Evolutionary conservation across 2,329 filamentous ascomycete species (phyloP).

Genomic region (Annulohypoxylon truncatum): DNA sequence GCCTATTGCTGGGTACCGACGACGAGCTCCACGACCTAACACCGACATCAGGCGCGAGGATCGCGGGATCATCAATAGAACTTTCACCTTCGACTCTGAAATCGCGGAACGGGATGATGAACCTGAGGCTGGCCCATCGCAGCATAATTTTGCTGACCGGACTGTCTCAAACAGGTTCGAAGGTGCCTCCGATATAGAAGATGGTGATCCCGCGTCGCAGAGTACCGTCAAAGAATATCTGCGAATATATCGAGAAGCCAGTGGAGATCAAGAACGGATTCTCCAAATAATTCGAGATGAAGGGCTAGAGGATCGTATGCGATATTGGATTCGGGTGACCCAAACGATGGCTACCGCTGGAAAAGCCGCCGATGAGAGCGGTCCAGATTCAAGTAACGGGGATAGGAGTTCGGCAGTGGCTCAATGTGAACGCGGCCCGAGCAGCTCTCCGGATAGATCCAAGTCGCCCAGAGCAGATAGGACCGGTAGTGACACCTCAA

Average conservation of each 20-base stretch:
- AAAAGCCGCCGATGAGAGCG: constrained; percentile 5
- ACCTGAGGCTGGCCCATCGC: neutral
- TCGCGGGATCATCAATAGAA: constrained; percentile 15
- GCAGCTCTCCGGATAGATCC: constrained; percentile 21
- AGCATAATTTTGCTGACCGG: constrained; percentile 1
- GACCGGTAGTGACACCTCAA: constrained; percentile 44
- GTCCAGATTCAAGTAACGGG: neutral
- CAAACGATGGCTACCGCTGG: constrained; percentile 47
- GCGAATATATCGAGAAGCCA: constrained; percentile 69
- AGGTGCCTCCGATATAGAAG: neutral
- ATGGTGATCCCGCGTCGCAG: constrained; percentile 24
- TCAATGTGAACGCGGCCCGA: constrained; percentile 11
- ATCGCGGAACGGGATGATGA: constrained; percentile 11
- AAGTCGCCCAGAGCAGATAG: constrained; percentile 37
- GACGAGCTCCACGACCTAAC: constrained; percentile 43
- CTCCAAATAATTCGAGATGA: constrained; percentile 71
- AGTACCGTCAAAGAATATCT: constrained; percentile 58
- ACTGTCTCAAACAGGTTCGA: constrained; percentile 4
- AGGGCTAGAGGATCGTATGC: constrained; percentile 67
- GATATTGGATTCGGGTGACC: constrained; percentile 69
- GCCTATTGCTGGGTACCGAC: constrained; percentile 46
- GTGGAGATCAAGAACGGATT: constrained; percentile 69
- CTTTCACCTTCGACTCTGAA: neutral
- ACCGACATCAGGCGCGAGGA: constrained; percentile 30
- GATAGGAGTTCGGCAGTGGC: neutral